Evolutionary conservation across 2,329 filamentous ascomycete genomes (phyloP), one percentile per base, ranked within the genome.

Genomic region (Pseudocercospora crystallina): DNA sequence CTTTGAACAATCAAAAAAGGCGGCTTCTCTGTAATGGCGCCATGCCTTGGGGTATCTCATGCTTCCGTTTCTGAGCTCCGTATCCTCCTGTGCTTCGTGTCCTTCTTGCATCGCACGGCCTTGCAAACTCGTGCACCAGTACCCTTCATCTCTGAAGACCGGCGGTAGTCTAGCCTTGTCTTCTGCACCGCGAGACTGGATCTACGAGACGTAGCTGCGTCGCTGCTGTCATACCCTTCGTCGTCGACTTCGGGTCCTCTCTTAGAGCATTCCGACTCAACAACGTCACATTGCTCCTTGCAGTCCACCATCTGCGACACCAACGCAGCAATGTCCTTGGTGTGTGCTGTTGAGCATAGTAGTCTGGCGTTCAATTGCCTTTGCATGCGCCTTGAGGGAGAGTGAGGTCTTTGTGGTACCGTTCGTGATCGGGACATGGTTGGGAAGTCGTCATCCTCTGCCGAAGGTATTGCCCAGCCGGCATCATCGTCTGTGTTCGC

Each of bases 251-350:
- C 49, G 3, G 35, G 33, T 3, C 35, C 41, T 33, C 26, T 39
- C 17, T 34, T 29, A 5, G 29, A 29, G 12, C 38, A 40, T 29
- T 40, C 44, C 15, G 40, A 37, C 30, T 13, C 38, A 17, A 55
- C 35, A 5, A 68, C 52, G 7, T 57, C 62, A 64, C 74, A 76
- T 51, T 76, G 74, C 51, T 75, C 69, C 42, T 68, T 65, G 32
- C 60, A 57, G 2, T 70, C 59, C 45, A 74, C 65, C 68, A 76
- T 74, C 51, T 68, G 68, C 51, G 69, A 60, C 17, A 75, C 71
- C 12, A 76, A 65, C 20, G 64, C 61, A 10, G 70, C 67, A 38
- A 76, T 71, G 58, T 75, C 72, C 17, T 66, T 65, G 32, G 68
- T 61, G 51, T 74, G 71, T 4, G 68, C 61, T 15, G 61, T 35